These are phyloP conservation scores for Chlorociboria aeruginascens DNA, from an alignment of 495 filamentous ascomycete species.

Conservation along the genomic window DNA sequence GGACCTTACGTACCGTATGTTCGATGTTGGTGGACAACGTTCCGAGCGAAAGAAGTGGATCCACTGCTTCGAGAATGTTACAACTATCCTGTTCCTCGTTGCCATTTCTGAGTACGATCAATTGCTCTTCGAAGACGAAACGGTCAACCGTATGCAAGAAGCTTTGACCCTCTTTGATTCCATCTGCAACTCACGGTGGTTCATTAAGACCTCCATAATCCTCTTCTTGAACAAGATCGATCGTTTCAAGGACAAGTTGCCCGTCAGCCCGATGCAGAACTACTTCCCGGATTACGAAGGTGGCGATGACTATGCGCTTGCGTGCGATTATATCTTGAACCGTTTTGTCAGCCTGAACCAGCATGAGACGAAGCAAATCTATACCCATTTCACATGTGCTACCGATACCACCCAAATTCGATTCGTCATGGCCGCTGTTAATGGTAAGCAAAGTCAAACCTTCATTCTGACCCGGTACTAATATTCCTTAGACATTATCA, in stretches of 20 bases:
- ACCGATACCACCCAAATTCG: conserved; percentile 97
- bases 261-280: conserved; percentile 98
- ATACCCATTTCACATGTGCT: conserved; percentile 98
- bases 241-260: conserved; percentile 98
- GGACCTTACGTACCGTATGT: conserved; percentile 97
- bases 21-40: conserved; percentile 96
- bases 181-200: conserved; percentile 98
- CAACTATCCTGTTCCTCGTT: conserved; percentile 94
- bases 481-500: conserved; percentile 77
- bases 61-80: conserved; percentile 99
- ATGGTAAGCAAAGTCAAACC: conserved; percentile 52
- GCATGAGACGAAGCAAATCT: conserved; percentile 98
- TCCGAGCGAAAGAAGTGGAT: conserved; percentile 99
- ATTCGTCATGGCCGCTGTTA: conserved; percentile 99
- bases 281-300: conserved; percentile 99
- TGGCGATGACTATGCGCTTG: conserved; percentile 82
- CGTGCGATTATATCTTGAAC: conserved; percentile 96
- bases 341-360: conserved; percentile 95
- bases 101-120: conserved; percentile 99
- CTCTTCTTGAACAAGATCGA: conserved; percentile 99
- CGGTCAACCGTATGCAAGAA: conserved; percentile 98
- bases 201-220: conserved; percentile 98
- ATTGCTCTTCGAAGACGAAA: conserved; percentile 89
- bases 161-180: conserved; percentile 96
- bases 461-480: conserved; percentile 14